Evolutionary conservation across 352 stramenopile species (phyloP), one percentile per base, ranked within the genome.

Genomic region (Pythium periplocum): DNA sequence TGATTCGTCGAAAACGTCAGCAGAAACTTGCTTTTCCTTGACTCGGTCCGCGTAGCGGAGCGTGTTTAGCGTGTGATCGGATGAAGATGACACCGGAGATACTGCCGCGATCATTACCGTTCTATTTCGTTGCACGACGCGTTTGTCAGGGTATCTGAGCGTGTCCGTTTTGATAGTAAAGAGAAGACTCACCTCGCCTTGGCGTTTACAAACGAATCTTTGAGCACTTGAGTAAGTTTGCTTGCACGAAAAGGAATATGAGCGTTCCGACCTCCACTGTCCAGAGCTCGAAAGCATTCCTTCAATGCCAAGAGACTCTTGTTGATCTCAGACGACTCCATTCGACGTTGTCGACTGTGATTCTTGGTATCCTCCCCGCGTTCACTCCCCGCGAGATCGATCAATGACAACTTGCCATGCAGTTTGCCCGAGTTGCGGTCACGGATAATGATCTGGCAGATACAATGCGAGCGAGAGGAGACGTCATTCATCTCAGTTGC

Each of bases 291-390:
- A 62, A 99, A 98, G 17, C 96, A 97, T 60, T 99, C 96, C 64
- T 99, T 99, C 33, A 99, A 63, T 6, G 96, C 95, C 33, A 99
- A 59, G 17, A 99, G 67, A 39, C 88, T 98, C 51, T 97, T 98
- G 66, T 99, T 99, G 56, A 99, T 99, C 67, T 99, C 96, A 4
- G 96, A 95, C 12, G 94, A 97, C 65, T 99, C 96, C 73, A 98
- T 84, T 32, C 96, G 76, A 9, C 93, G 96, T 47, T 96, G 87
- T 6, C 84, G 75, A 55, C 96, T 96, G 55, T 94, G 83, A 55
- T 96, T 97, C 50, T 88, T 93, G 6, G 94, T 98, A 67, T 99
- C 96, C 57, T 96, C 87, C 8, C 94, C 96, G 41, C 96, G 81
- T 61, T 99, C 96, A 58, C 89, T 98, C 10, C 96, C 96, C 3